Percentiles rank a stretch among this genome's conserved stretches.
These are phyloP conservation scores for Russula sp. DNA, from an alignment of 768 basidiomycete genomes.

Conservation along the genomic window DNA sequence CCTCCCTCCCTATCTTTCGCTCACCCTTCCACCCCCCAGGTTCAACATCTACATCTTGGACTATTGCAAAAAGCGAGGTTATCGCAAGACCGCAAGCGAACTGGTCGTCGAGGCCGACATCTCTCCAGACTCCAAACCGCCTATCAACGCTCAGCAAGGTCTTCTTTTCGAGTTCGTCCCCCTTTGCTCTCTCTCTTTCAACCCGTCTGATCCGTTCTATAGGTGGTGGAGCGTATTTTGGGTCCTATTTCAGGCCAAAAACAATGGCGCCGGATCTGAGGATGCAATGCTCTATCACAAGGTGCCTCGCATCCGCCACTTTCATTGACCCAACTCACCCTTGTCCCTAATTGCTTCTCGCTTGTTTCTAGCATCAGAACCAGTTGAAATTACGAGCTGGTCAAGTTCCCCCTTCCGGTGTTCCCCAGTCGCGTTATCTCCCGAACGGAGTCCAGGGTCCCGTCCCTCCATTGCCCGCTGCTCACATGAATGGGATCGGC, in stretches of 20 bases:
- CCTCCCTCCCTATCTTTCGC: constrained; percentile 11
- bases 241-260: constrained; percentile 81
- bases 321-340: not conserved
- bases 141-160: constrained; percentile 81
- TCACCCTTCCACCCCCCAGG: constrained; percentile 42
- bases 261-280: constrained; percentile 59
- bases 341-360: not conserved
- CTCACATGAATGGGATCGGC: constrained; percentile 37
- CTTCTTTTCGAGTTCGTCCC: constrained; percentile 72
- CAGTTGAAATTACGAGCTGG: constrained; percentile 29
- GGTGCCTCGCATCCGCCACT: constrained; percentile 41
- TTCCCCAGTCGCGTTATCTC: constrained; percentile 30
- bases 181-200: constrained; percentile 9
- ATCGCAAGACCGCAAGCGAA: constrained; percentile 65
- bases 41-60: constrained; percentile 89
- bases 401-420: constrained; percentile 12
- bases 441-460: constrained; percentile 30
- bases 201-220: constrained; percentile 24
- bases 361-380: constrained; percentile 39
- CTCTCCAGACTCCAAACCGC: constrained; percentile 57
- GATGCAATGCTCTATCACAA: constrained; percentile 71
- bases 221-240: constrained; percentile 93
- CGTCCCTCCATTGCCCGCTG: constrained; percentile 26
- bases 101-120: constrained; percentile 67
- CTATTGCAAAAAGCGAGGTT: constrained; percentile 80